phyloP scores from a whole-genome alignment of 2,329 filamentous ascomycete species.

The Ascochyta pisi region DNA sequence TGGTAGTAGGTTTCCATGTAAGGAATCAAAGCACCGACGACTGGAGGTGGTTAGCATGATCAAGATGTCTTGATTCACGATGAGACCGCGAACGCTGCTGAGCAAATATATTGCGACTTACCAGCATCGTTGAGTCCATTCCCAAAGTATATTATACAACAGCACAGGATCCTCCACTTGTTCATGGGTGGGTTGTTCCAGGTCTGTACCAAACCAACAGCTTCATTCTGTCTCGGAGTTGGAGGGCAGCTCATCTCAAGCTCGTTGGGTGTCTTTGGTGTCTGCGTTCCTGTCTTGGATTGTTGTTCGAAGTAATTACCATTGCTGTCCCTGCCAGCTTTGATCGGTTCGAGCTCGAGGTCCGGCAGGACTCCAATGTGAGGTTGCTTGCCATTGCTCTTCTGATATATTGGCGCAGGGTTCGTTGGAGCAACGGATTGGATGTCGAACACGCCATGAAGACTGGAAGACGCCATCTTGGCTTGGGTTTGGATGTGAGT shows the following conservation, averaged over 20 bases:
- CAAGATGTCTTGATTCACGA: no score
- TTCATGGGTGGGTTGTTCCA: constrained; percentile 69
- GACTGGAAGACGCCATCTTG: constrained; percentile 46
- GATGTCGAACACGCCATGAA: constrained; percentile 54
- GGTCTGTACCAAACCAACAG: constrained; percentile 60
- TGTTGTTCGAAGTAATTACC: constrained; percentile 21
- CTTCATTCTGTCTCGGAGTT: constrained; percentile 53
- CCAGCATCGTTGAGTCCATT: constrained; percentile 76
- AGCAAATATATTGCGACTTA: constrained; percentile 20
- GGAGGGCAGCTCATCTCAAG: constrained; percentile 63
- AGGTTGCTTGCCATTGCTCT: constrained; percentile 25
- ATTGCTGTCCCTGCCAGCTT: constrained; percentile 23
- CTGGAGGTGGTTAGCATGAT: constrained; percentile 26
- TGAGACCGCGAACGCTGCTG: not conserved
- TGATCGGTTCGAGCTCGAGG: constrained; percentile 46
- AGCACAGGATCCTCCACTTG: constrained; percentile 69
- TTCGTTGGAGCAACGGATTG: constrained; percentile 46
- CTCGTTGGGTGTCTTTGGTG: constrained; percentile 48
- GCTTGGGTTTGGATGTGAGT: not conserved
- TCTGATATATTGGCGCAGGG: constrained; percentile 48
- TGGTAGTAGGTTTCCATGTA: constrained; percentile 79
- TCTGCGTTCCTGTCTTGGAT: constrained; percentile 21
- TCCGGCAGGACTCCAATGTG: constrained; percentile 32
- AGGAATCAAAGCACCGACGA: constrained; percentile 79
- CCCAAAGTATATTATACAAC: constrained; percentile 70